Base-by-base conservation (phyloP, 1,284 basidiomycete species). In the Entoloma clypeatum region DNA sequence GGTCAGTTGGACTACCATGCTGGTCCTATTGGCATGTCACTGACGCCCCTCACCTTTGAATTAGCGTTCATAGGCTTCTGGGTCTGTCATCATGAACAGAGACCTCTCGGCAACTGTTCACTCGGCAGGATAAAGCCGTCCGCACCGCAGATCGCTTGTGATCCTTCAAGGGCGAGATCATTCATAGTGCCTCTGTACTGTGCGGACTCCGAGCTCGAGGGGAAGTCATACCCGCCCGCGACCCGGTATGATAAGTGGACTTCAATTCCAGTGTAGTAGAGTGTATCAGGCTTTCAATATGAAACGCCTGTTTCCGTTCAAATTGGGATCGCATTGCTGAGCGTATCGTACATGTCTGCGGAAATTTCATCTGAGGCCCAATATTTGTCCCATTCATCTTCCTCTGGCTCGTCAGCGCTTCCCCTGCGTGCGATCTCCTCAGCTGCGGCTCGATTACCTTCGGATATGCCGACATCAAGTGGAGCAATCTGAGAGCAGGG, bases 341-440 rank as follows among this genome's bases (percentile, higher is more conserved):
- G 38, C 39, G 55, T 54, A 23, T 61, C 56, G 35, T 64, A 65
- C 14, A 60, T 45, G 35, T 62, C 60, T 24, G 56, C 58, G 6
- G 60, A 51, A 35, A 62, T 54, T 27, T 62, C 61, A 29, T 66
- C 58, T 6, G 60, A 53, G 30, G 60, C 62, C 71, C 71, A 74
- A 38, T 71, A 69, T 37, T 57, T 53, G 17, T 74, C 71, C 62
- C 65, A 69, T 48, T 71, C 71, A 41, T 71, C 67, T 29, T 63
- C 65, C 33, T 54, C 45, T 30, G 48, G 48, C 7, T 44, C 52
- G 10, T 9, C 36, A 13, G 41, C 37, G n/a, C 24, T 29, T 25
- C 51, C 45, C 31, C 35, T 39, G 17, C 36, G 38, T 13, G 31
- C 41, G 7, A 25, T 10, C 8, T 45, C 35, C 32, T 45, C 26